These are phyloP conservation scores for Persicaria tinctoria DNA, from an alignment of 148 eudicot genomes.

Conservation along the genomic window DNA sequence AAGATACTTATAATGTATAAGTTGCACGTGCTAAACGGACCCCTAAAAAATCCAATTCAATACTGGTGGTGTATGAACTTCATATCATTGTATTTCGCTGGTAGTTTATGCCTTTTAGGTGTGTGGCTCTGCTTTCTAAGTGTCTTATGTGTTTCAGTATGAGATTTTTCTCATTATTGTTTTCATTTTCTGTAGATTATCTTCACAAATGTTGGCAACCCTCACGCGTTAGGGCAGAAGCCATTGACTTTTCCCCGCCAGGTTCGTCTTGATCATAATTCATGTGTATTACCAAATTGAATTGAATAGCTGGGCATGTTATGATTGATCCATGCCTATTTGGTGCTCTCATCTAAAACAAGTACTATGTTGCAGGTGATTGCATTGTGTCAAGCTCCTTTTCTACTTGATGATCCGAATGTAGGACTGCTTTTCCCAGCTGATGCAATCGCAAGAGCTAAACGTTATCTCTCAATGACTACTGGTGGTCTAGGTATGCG, in stretches of 20 bases:
- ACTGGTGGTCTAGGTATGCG: conserved; percentile 88
- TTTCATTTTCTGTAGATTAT: conserved; percentile 49
- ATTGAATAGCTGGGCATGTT: conserved; percentile 1
- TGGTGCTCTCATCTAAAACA: neutral
- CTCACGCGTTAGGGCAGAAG: conserved; percentile 97
- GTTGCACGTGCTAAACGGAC: no score
- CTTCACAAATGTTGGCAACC: conserved; percentile 97
- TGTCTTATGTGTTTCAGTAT: no score
- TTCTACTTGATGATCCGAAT: conserved; percentile 95
- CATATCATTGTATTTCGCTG: neutral
- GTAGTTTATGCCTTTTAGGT: no score
- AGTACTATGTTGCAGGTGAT: conserved; percentile 54
- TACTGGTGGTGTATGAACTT: neutral
- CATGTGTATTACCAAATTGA: conserved; percentile 2
- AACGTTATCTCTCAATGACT: conserved; percentile 72
- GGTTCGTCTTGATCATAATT: conserved; percentile 29
- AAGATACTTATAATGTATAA: no score
- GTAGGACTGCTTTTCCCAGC: conserved; percentile 91
- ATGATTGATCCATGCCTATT: neutral
- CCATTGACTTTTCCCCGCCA: conserved; percentile 96
- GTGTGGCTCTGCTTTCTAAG: no score
- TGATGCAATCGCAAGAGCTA: conserved; percentile 95
- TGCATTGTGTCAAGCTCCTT: conserved; percentile 99
- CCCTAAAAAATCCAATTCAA: neutral
- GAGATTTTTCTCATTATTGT: neutral